Percentiles rank a stretch among this genome's conserved stretches.
Conservation (phyloP, 768 basidiomycete species). For the Termitomyces sp. region DNA sequence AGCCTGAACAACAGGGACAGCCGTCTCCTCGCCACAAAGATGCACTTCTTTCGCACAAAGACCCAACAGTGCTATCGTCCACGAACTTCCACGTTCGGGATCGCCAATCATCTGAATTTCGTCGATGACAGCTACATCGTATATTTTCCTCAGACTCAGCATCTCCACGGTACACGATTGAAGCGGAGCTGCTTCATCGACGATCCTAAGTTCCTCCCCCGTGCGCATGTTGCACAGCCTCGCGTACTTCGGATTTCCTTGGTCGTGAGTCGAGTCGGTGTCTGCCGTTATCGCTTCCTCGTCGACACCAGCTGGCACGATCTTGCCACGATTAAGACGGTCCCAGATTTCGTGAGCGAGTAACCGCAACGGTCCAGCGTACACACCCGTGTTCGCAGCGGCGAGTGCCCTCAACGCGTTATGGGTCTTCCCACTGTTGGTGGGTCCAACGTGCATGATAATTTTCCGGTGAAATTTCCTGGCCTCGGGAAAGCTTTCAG, state of each 20-base stretch:
- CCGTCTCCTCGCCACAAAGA: conserved; percentile 93
- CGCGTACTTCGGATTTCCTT: conserved; percentile 43
- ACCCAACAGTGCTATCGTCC: conserved; percentile 81
- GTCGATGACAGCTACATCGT: conserved; percentile 89
- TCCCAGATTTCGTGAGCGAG: conserved; percentile 95
- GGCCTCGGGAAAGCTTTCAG: conserved; percentile 44
- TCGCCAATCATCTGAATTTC: conserved; percentile 97
- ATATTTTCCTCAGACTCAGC: conserved; percentile 38
- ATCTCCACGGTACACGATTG: conserved; percentile 94
- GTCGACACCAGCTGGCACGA: conserved; percentile 66
- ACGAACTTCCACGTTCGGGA: conserved; percentile 67
- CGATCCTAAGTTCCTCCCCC: conserved; percentile 82
- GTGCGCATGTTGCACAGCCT: conserved; percentile 83
- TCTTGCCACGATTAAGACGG: conserved; percentile 84
- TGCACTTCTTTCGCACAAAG: conserved; percentile 78
- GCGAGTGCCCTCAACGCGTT: conserved; percentile 88
- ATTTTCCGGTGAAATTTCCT: conserved; percentile 67
- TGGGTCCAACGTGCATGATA: conserved; percentile 96
- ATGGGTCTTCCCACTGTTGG: conserved; percentile 97
- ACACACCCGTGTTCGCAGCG: conserved; percentile 65
- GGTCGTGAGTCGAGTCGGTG: conserved; percentile 27
- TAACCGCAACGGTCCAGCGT: conserved; percentile 88
- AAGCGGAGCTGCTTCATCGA: conserved; percentile 51
- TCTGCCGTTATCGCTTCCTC: conserved; percentile 26
- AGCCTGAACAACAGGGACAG: conserved; percentile 69